Evolutionary conservation across 257 asterid genomes (phyloP).

Genomic region (Coffea eugenioides): DNA sequence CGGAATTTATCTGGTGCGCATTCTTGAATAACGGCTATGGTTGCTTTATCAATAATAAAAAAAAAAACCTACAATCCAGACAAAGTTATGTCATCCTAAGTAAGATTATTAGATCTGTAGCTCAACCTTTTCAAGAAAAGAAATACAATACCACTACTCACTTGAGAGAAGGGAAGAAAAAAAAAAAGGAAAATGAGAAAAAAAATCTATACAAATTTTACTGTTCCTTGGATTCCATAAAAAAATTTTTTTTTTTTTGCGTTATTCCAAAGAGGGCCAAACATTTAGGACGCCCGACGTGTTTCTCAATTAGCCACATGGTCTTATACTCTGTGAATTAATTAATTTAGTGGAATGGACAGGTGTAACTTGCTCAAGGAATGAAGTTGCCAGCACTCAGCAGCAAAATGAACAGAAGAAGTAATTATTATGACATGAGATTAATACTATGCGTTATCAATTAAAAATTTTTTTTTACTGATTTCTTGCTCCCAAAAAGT

Average conservation of each 20-base stretch:
- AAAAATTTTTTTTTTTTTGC: not conserved
- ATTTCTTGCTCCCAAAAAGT: constrained; percentile 1
- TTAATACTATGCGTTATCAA: not conserved
- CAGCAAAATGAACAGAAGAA: constrained; percentile 4
- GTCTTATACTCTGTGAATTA: not conserved
- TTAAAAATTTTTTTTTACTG: not conserved
- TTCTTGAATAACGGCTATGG: too few species aligned
- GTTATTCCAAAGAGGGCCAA: not conserved
- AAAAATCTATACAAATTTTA: not conserved
- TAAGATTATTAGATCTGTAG: not conserved
- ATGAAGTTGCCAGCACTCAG: not conserved
- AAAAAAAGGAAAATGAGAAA: too few species aligned
- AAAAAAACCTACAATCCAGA: too few species aligned
- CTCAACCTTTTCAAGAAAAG: not conserved
- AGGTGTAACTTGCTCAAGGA: not conserved
- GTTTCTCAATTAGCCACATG: not conserved
- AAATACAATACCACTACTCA: not conserved
- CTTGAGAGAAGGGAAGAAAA: too few species aligned
- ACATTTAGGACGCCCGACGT: not conserved
- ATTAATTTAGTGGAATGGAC: not conserved
- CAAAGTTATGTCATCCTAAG: not conserved
- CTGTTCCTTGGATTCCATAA: not conserved
- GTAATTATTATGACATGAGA: constrained; percentile 3
- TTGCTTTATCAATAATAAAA: too few species aligned
- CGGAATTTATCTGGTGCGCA: too few species aligned